phyloP scores from a whole-genome alignment of 495 filamentous ascomycete species.

The Hyphodiscus hymeniophilus region DNA sequence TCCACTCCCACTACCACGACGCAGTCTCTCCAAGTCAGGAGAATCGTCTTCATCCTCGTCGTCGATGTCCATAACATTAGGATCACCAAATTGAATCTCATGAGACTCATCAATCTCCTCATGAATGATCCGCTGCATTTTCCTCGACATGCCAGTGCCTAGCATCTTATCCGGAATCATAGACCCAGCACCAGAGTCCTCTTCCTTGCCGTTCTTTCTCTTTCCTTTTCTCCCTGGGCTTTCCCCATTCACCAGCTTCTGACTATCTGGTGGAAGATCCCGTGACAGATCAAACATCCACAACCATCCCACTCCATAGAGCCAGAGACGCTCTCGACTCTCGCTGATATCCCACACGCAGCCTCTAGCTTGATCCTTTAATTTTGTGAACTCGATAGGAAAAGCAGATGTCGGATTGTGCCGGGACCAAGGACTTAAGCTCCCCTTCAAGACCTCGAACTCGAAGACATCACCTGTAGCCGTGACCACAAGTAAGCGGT shows the following conservation, averaged over 20 bases:
- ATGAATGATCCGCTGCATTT: conserved; percentile 43
- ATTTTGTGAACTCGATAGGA: conserved; percentile 59
- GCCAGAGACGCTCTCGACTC: conserved; percentile 60
- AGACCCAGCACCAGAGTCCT: conserved; percentile 49
- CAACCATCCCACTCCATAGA: conserved; percentile 77
- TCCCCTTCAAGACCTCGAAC: conserved; percentile 66
- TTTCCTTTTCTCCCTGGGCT: conserved; percentile 15
- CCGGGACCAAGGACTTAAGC: conserved; percentile 75
- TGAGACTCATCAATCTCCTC: conserved; percentile 31
- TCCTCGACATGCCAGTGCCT: conserved; percentile 48
- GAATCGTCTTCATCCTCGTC: conserved; percentile 32
- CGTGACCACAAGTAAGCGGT: conserved; percentile 68
- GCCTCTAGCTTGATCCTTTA: conserved; percentile 72
- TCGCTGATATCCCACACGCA: conserved; percentile 70
- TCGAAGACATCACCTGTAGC: conserved; percentile 66
- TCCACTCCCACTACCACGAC: conserved; percentile 1
- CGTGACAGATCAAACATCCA: conserved; percentile 85
- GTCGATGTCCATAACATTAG: conserved; percentile 31
- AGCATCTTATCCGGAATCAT: conserved; percentile 49
- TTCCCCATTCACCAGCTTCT: neutral
- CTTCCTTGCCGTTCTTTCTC: conserved; percentile 23
- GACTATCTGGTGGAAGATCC: conserved; percentile 44
- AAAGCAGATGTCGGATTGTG: conserved; percentile 68
- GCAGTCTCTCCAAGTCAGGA: conserved; percentile 4
- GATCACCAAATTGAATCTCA: conserved; percentile 19